These are phyloP conservation scores for Chrysanthemum seticuspe DNA, from an alignment of 129 eudicot species.

Conservation along the genomic window DNA sequence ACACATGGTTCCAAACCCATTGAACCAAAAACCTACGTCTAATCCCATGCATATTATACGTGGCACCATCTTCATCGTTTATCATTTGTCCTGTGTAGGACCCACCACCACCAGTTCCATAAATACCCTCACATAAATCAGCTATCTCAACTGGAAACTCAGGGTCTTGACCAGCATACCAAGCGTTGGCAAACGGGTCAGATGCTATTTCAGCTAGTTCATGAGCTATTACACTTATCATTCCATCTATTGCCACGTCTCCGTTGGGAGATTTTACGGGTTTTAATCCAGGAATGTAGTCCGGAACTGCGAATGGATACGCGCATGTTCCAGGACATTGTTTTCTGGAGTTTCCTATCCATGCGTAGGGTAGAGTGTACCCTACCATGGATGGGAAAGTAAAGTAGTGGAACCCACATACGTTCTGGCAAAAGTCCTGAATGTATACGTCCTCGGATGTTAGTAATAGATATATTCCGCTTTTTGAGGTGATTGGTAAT, in stretches of 20 bases:
- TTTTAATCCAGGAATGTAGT: slow-evolving; percentile 64
- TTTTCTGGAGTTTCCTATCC: slow-evolving; percentile 79
- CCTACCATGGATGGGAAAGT: slow-evolving; percentile 89
- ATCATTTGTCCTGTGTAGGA: slow-evolving; percentile 93
- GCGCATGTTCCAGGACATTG: slow-evolving; percentile 78
- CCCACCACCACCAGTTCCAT: slow-evolving; percentile 91
- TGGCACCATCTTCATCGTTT: slow-evolving; percentile 80
- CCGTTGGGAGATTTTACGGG: slow-evolving; percentile 73
- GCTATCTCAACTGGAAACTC: slow-evolving; percentile 87
- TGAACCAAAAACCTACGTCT: slow-evolving; percentile 78
- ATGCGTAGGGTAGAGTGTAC: slow-evolving; percentile 85
- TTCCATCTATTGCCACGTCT: slow-evolving; percentile 74
- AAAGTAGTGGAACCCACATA: slow-evolving; percentile 86
- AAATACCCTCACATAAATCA: slow-evolving; percentile 87
- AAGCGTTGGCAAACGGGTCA: slow-evolving; percentile 71
- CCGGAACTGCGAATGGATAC: slow-evolving; percentile 81
- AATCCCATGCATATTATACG: slow-evolving; percentile 86
- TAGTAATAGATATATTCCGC: slow-evolving; percentile 67
- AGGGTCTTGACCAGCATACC: slow-evolving; percentile 91
- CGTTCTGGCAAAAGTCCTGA: slow-evolving; percentile 70
- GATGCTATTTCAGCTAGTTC: slow-evolving; percentile 76
- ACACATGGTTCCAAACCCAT: slow-evolving; percentile 86
- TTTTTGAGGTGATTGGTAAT: slow-evolving; percentile 62
- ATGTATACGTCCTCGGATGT: slow-evolving; percentile 77
- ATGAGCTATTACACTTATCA: slow-evolving; percentile 85